Evolutionary conservation across 192 early-diverging fungal species (phyloP).

Genomic region (Linnemannia schmuckeri): DNA sequence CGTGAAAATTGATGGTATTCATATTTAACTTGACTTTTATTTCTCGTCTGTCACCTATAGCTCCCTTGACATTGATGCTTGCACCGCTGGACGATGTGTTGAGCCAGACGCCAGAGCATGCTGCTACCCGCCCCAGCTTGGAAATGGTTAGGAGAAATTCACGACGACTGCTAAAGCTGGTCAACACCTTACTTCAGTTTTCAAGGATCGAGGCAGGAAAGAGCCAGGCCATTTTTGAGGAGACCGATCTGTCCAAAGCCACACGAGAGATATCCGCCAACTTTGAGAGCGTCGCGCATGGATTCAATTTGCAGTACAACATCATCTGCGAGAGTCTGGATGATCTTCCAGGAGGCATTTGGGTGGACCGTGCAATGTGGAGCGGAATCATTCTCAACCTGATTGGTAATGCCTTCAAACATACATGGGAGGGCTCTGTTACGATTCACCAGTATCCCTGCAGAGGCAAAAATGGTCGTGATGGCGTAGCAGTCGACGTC

Average conservation of each 20-base stretch:
- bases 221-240: constrained; percentile 63
- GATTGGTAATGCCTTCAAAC: constrained; percentile 64
- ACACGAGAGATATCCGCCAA: constrained; percentile 64
- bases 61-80: constrained; percentile 68
- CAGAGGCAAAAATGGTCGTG: constrained; percentile 50
- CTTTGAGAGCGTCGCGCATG: constrained; percentile 67
- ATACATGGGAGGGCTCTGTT: constrained; percentile 64
- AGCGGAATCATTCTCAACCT: constrained; percentile 74
- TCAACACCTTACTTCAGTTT: constrained; percentile 70
- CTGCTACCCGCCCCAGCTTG: constrained; percentile 36
- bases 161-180: constrained; percentile 64
- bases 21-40: not conserved
- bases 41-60: constrained; percentile 16
- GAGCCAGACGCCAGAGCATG: constrained; percentile 24
- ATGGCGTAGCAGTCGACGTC: constrained; percentile 50
- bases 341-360: constrained; percentile 36
- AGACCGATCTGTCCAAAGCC: constrained; percentile 61
- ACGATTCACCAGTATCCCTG: constrained; percentile 61
- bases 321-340: constrained; percentile 55
- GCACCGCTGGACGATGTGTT: constrained; percentile 65
- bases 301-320: constrained; percentile 57
- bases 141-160: constrained; percentile 66
- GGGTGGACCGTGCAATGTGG: constrained; percentile 72
- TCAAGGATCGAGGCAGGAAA: constrained; percentile 68
- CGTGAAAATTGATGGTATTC: too few species aligned